Evolutionary conservation across 768 basidiomycete species (phyloP).

Genomic region (Agaricus blazei): DNA sequence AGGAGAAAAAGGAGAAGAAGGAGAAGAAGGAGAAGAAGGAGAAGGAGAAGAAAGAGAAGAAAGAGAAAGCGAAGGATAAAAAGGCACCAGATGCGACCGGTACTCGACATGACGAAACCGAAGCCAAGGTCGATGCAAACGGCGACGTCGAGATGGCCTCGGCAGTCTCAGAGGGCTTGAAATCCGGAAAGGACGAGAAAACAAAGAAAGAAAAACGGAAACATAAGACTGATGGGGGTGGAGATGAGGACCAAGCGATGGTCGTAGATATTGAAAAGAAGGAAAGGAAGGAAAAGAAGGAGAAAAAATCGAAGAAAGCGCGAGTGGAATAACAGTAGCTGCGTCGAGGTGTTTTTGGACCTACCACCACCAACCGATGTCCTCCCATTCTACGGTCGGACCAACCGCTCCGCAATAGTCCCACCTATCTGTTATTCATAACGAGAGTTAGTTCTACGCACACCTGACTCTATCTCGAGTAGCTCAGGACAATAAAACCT

Average conservation of each 20-base stretch:
- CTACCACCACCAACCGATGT: constrained; percentile 5
- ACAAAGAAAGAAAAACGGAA: constrained; percentile 15
- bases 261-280: not conserved
- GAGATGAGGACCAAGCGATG: constrained; percentile 10
- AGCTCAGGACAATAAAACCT: too few species aligned
- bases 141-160: not conserved
- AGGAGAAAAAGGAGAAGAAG: constrained; percentile 15
- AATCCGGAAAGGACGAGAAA: constrained; percentile 14
- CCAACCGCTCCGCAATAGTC: constrained; percentile 42
- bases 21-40: constrained; percentile 30
- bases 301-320: constrained; percentile 11
- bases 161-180: not conserved
- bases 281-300: constrained; percentile 14
- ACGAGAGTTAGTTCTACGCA: too few species aligned
- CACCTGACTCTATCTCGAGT: too few species aligned
- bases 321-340: not conserved
- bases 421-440: constrained; percentile 90
- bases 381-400: not conserved
- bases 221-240: constrained; percentile 9
- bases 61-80: constrained; percentile 14
- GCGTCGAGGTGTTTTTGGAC: constrained; percentile 9
- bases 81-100: constrained; percentile 13
- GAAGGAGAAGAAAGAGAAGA: constrained; percentile 21
- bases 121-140: not conserved
- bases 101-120: not conserved